Conservation (phyloP, 441 rosid genomes). For the Eruca vesicaria region DNA sequence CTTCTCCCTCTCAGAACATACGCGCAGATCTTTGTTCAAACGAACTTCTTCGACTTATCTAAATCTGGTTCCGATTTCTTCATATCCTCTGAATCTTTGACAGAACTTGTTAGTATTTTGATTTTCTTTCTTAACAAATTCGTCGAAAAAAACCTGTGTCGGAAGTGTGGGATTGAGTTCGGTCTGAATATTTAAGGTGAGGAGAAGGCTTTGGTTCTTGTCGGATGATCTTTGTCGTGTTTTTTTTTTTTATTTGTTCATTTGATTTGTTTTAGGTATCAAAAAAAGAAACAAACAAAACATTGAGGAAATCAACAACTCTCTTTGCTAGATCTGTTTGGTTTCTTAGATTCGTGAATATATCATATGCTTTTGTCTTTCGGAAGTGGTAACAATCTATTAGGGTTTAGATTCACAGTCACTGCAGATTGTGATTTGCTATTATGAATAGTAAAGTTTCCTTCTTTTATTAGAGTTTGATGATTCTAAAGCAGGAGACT, state of each 20-base stretch:
- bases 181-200: slow-evolving; percentile 16
- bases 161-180: slow-evolving; percentile 11
- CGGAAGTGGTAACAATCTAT: background rate
- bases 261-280: background rate
- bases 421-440: background rate
- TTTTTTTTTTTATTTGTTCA: background rate
- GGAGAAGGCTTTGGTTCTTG: slow-evolving; percentile 2
- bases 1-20: background rate
- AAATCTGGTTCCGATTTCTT: background rate
- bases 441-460: background rate
- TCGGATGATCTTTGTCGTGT: background rate
- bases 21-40: slow-evolving; percentile 17
- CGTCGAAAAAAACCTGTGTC: slow-evolving; percentile 10
- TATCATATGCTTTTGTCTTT: background rate
- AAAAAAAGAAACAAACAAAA: background rate
- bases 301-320: background rate
- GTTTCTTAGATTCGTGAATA: slow-evolving; percentile 1
- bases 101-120: background rate
- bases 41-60: background rate
- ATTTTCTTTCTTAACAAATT: background rate
- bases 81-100: background rate
- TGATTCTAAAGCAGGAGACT: background rate
- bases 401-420: background rate
- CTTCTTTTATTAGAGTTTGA: background rate
- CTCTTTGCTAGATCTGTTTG: slow-evolving; percentile 16